A percentile compares a stretch with the other conserved stretches of the same genome.
Evolutionary conservation across 345 rosid genomes (phyloP).

Genomic region (Rhodomyrtus tomentosa): DNA sequence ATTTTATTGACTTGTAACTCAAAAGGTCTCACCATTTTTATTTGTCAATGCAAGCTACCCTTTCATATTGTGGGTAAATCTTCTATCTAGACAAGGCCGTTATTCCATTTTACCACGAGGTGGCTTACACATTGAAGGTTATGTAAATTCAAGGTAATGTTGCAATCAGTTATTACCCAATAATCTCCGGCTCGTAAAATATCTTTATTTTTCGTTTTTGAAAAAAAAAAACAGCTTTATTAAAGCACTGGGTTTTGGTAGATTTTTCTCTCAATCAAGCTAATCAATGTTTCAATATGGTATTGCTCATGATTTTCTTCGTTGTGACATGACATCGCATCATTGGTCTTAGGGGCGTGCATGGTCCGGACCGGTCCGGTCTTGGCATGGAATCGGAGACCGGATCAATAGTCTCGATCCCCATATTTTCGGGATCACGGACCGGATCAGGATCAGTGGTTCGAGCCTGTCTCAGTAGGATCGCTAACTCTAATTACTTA

Average conservation of each 20-base stretch:
- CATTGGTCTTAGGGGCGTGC: no score
- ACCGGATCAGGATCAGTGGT: no score
- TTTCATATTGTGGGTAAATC: background rate
- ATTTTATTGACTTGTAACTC: background rate
- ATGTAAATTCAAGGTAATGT: fast-evolving
- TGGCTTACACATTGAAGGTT: fast-evolving
- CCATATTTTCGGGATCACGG: no score
- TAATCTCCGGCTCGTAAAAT: background rate
- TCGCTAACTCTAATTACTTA: no score
- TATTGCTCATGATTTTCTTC: background rate
- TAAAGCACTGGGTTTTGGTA: background rate
- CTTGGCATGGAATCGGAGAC: no score
- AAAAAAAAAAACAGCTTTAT: background rate
- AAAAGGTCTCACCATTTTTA: background rate
- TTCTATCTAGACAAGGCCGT: fast-evolving
- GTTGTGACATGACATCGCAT: no score
- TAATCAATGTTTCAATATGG: background rate
- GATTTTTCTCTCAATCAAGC: fast-evolving
- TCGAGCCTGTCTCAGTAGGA: no score
- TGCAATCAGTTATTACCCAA: fast-evolving
- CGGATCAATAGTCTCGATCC: no score
- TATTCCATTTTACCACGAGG: fast-evolving
- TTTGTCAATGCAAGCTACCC: background rate
- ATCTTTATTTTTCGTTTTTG: background rate
- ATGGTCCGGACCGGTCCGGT: no score